Percentiles rank a stretch among this genome's conserved stretches.
Conservation (phyloP, 495 filamentous ascomycete genomes). For the Hypoxylon trugodes region DNA sequence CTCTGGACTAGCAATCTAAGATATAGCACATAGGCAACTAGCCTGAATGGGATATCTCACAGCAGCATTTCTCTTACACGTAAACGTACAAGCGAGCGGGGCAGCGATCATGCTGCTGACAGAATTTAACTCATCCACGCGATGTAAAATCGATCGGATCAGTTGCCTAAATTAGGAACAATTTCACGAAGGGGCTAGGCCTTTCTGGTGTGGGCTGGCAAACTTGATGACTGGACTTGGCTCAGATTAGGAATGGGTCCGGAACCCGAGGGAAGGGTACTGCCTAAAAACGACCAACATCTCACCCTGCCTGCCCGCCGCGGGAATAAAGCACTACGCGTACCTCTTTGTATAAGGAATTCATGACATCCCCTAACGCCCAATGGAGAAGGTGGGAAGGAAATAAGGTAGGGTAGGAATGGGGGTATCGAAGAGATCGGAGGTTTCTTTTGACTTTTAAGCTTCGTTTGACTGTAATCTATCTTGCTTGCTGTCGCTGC, state of each 20-base stretch:
- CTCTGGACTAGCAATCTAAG: background rate
- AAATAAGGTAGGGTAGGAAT: constrained; percentile 20
- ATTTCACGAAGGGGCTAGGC: constrained; percentile 18
- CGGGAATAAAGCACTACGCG: constrained; percentile 29
- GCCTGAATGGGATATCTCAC: constrained; percentile 17
- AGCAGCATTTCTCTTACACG: constrained; percentile 8
- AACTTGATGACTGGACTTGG: constrained; percentile 32
- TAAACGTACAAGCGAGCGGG: constrained; percentile 19
- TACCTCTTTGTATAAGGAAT: background rate
- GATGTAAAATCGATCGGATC: constrained; percentile 27
- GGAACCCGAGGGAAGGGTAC: constrained; percentile 41
- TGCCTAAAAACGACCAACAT: constrained; percentile 30
- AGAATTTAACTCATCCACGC: constrained; percentile 27
- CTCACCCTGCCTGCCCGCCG: constrained; percentile 17
- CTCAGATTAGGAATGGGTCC: constrained; percentile 30
- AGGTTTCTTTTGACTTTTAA: constrained; percentile 45
- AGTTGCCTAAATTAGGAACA: constrained; percentile 35
- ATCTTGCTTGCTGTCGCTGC: constrained; percentile 42
- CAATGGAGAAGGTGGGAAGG: constrained; percentile 32
- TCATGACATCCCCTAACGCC: constrained; percentile 13
- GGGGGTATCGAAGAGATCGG: constrained; percentile 32
- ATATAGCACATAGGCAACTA: constrained; percentile 27
- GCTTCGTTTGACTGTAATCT: constrained; percentile 41
- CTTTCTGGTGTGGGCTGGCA: constrained; percentile 7
- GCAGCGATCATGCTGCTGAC: constrained; percentile 7